Conservation (phyloP, 2,329 filamentous ascomycete genomes). For the Verticillium tricorpus region DNA sequence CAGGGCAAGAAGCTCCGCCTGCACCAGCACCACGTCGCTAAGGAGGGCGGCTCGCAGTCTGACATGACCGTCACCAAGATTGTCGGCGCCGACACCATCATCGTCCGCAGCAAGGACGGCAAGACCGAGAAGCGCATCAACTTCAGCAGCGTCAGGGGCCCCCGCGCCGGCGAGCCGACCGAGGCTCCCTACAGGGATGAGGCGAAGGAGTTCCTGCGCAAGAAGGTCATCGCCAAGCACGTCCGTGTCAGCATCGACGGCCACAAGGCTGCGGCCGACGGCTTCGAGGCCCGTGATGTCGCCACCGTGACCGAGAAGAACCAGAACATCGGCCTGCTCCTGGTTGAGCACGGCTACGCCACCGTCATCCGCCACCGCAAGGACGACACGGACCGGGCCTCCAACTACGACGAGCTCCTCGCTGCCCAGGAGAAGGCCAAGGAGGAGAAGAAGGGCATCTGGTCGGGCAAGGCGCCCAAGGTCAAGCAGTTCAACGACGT, state of each 20-base stretch:
- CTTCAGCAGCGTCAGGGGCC: slow-evolving; percentile 88
- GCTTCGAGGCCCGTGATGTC: slow-evolving; percentile 92
- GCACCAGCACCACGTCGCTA: slow-evolving; percentile 76
- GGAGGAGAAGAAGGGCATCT: slow-evolving; percentile 88
- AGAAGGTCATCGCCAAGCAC: slow-evolving; percentile 93
- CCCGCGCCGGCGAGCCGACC: slow-evolving; percentile 80
- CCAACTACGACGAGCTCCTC: slow-evolving; percentile 87
- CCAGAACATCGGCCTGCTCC: slow-evolving; percentile 77
- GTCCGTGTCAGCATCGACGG: slow-evolving; percentile 87
- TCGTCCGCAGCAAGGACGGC: slow-evolving; percentile 79
- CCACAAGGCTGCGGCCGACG: slow-evolving; percentile 81
- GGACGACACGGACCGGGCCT: slow-evolving; percentile 88
- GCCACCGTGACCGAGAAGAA: slow-evolving; percentile 79
- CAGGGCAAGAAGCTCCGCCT: slow-evolving; percentile 72
- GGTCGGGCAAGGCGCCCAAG: slow-evolving; percentile 84
- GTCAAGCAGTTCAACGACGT: slow-evolving; percentile 81
- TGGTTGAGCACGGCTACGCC: slow-evolving; percentile 91
- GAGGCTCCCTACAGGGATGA: slow-evolving; percentile 88
- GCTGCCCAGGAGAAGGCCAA: slow-evolving; percentile 79
- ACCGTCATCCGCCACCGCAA: slow-evolving; percentile 93
- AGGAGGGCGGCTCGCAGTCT: slow-evolving; percentile 51
- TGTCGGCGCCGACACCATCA: slow-evolving; percentile 82
- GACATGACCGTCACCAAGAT: slow-evolving; percentile 85
- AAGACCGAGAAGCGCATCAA: slow-evolving; percentile 80
- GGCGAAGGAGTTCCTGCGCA: slow-evolving; percentile 92